Base-by-base conservation (phyloP, 495 filamentous ascomycete genomes). In the Talaromyces borbonicus region DNA sequence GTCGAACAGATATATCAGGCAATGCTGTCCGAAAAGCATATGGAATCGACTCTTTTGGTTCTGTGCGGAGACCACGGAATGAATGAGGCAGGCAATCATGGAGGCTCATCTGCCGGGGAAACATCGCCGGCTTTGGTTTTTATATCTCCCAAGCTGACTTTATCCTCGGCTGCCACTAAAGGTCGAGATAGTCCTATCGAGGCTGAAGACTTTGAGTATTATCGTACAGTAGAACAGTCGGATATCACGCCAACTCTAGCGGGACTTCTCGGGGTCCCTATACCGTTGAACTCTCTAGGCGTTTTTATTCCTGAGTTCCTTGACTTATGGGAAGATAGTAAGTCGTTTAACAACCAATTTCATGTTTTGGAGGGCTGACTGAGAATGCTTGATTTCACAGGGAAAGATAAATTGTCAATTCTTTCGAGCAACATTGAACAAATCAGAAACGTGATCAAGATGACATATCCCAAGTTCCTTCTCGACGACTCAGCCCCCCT, bases 51-150 rank as follows among this genome's bases (percentile, higher is more conserved):
- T 3, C 70, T 97, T 12, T 75, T 99, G 41, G 77, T 99, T 1
- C 65, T 99, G 6, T 87, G 80, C 45, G 92, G 92, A 33, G 92
- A 99, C 57, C 92, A 99, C 59, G 92, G 92, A 15, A 99, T 99
- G 92, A 99, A 96, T 55, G 92, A 97, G 53, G 92, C 88, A 29
- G 92, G 92, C 3, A 97, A 97, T 56, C 92, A 99, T 60, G 92
- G 92, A 8, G 92, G 90, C 5, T 95, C 93, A 15, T 83, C 85
- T 2, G 75, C 84, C 14, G 88, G 93, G 5, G 92, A 99, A 66
- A 97, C 92, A 8, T 95, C 90, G 0, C 81, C 92, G 0, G 92
- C 92, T 11, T 64, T 99, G 31, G 73, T 95, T 23, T 96, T 99
- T 57, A 79, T 95, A 27, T 94, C 90, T 8, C 90, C 93, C 4